Evolutionary conservation across 371 early-diverging fungal species (phyloP).

Genomic region (Syncephalis fuscata): DNA sequence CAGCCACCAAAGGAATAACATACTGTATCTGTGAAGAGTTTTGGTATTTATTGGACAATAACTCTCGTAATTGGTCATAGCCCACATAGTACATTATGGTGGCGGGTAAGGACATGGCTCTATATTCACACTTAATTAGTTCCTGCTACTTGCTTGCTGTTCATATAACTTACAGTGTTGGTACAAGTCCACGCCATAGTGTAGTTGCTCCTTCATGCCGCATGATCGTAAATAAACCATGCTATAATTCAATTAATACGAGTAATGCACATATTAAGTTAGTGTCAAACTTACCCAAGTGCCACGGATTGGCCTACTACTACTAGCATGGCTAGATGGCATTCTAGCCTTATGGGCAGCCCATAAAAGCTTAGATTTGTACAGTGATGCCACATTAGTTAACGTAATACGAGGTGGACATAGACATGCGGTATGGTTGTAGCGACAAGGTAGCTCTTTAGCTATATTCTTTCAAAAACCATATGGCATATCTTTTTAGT

Average conservation of each 20-base stretch:
- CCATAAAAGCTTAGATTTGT: not conserved
- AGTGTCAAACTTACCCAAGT: conserved; percentile 10
- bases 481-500: conserved; percentile 6
- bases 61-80: conserved; percentile 68
- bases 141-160: too few species aligned
- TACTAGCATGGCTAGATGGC: not conserved
- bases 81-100: conserved; percentile 90
- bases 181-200: conserved; percentile 79
- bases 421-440: conserved; percentile 13
- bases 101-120: conserved; percentile 73
- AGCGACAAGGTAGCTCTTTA: conserved; percentile 11
- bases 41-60: conserved; percentile 12
- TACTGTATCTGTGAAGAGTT: conserved; percentile 3
- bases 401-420: conserved; percentile 2
- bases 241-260: conserved; percentile 16
- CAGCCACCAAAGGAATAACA: conserved; percentile 53
- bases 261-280: not conserved
- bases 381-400: not conserved
- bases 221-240: conserved; percentile 62
- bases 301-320: conserved; percentile 11
- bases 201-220: conserved; percentile 56
- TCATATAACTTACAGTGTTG: conserved; percentile 36
- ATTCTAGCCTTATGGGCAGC: not conserved
- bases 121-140: conserved; percentile 3
- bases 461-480: conserved; percentile 9